Base-by-base conservation (phyloP, 176 grass and related monocot genomes). In the Lolium multiflorum region DNA sequence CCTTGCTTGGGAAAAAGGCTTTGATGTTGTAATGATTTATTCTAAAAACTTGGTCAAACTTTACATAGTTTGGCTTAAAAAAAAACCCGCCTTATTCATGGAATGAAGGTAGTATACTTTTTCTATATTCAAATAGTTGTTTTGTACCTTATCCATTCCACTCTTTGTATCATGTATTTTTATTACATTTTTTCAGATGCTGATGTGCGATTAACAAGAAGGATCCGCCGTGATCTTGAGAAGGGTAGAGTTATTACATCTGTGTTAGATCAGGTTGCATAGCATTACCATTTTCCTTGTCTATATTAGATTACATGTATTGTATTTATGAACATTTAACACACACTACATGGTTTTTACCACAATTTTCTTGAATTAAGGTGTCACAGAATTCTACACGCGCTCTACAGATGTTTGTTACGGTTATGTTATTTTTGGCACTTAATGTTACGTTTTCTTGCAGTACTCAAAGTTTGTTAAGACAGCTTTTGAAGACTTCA, bases 401-500 rank as follows among this genome's bases (percentile, higher is more conserved):
- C 52, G 78, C 62, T 55, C 17, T 79, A 76, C 0, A 79, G 1
- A 41, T 85, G 7, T 25, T 7, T 20, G 26, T 28, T 38, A 77
- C 11, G 15, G 17, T 82, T 64, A 78, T 89, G 1, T 38, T 20
- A 58, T 3, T 59, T 71, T 82, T 86, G 8, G 52, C 62, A 75
- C 22, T 82, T 18, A 89, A 87, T 77, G 13, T 14, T 65, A 44
- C 57, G 26, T 1, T 55, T 79, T 80, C 82, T 60, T 38, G 74
- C 94, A 96, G 97, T 99, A 99, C 61, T 91, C 97, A 56, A 99
- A 94, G 65, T 99, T 99, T 92, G 97, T 99, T 31, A 99, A 99
- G 86, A 87, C 97, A 48, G 92, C 97, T 83, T 99, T 99, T 93
- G 97, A 99, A 85, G 97, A 99, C 59, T 99, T 99, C 61, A 99